Evolutionary conservation across 2,329 filamentous ascomycete genomes (phyloP), one percentile per base, ranked within the genome.

Genomic region (Clathrospora elynae): DNA sequence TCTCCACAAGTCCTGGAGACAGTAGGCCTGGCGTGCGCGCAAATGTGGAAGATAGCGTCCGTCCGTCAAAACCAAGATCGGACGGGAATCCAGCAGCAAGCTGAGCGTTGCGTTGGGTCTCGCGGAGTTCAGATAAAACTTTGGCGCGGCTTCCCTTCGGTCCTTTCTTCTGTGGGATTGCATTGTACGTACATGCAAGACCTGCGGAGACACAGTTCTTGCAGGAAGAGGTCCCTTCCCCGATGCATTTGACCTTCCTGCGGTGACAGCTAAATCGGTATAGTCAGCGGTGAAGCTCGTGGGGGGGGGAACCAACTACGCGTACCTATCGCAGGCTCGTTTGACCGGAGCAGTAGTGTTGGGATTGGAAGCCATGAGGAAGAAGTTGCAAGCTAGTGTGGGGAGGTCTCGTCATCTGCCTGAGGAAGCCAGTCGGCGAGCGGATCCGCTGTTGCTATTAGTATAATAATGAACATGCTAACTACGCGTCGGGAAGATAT

Each of bases 81-180:
- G 68, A 57, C 46, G 66, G 53, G 49, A 66, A 66, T 42, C 63
- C 73, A 49, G 74, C 59, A 49, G 72, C 63, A 38, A 77, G 64
- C 57, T 76, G 71, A 46, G 71, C 68, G 45, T 73, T 70, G 55
- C 65, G 73, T 64, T 71, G 68, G 49, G 64, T 81, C 72, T 74
- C 79, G 37, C 82, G 74, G 14, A 85, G 70, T 67, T 83, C 80
- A 48, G 81, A 82, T 44, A 85, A 81, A 26, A 85, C 80, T 53
- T 82, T 80, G 22, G 82, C 82, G 46, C 80, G 76, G 35, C 79
- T 81, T 18, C 79, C 78, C 58, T 84, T 85, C 9, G 82, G 82
- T 2, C 82, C 82, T 54, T 83, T 79, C 66, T 83, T 84, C 64
- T 82, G 79, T 10, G 82, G 82, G 29, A 85, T 77, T 57, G 83